Conservation (phyloP, 805 yeast species). For the Ogataea neopini region DNA sequence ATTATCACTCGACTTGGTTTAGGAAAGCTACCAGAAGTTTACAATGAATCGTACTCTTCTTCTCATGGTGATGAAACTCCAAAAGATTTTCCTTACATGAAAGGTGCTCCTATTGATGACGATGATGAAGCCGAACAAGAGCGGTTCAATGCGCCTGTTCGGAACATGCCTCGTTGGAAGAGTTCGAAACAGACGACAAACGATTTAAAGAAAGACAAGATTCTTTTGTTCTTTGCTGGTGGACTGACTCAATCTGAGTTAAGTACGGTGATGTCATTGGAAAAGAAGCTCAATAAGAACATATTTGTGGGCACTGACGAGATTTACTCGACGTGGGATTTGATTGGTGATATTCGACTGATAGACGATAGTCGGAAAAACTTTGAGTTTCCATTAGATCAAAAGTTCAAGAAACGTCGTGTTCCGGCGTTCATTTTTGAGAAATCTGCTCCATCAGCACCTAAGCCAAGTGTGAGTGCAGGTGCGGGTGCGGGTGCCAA, state of each 20-base stretch:
- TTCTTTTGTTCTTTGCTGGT: constrained; percentile 83
- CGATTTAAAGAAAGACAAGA: constrained; percentile 54
- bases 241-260: constrained; percentile 86
- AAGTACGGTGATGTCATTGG: constrained; percentile 70
- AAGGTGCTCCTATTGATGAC: constrained; percentile 32
- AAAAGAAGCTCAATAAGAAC: constrained; percentile 63
- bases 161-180: constrained; percentile 35
- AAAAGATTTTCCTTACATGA: constrained; percentile 53
- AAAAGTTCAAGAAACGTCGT: constrained; percentile 16
- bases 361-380: constrained; percentile 29
- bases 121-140: constrained; percentile 18
- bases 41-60: constrained; percentile 17
- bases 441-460: constrained; percentile 16
- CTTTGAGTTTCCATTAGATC: constrained; percentile 29
- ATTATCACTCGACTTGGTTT: constrained; percentile 28
- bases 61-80: constrained; percentile 40
- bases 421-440: constrained; percentile 28
- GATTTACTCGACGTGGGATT: constrained; percentile 47
- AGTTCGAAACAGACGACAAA: constrained; percentile 23
- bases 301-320: constrained; percentile 82
- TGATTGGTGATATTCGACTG: constrained; percentile 34
- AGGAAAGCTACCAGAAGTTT: constrained; percentile 31
- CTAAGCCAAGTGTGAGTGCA: constrained; percentile 2
- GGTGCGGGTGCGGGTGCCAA: not conserved
- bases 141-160: constrained; percentile 16